Evolutionary conservation across 495 filamentous ascomycete genomes (phyloP), one percentile per base, ranked within the genome.

Genomic region (Aspergillus homomorphus): DNA sequence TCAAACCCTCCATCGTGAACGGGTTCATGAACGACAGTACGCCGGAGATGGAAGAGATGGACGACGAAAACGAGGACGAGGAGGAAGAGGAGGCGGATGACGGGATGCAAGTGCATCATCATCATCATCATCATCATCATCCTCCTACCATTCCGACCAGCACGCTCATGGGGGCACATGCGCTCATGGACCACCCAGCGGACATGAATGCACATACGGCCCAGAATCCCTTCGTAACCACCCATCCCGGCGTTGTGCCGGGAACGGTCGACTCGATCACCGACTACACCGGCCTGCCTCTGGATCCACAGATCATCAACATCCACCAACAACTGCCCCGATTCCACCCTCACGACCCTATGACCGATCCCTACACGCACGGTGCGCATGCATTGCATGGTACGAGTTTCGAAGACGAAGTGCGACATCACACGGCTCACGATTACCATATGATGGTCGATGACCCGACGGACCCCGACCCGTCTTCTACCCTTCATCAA

Each of bases 1-100:
- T 84, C 58, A 92, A 91, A 66, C 66, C 72, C 5, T 78, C 84
- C 0, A 55, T 69, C 14, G 61, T 68, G 9, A 72, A 70, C 33
- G 67, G 63, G 6, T 53, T 56, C n/a, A 70, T 56, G 51, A 59
- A 67, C 16, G 73, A 72, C 4, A 71, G 73, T 26, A 51, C 51
- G 2, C 62, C 66, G 14, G 63, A 62, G 59, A 68, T 20, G 67
- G 67, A 68, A 7, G 59, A 65, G 24, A 42, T 24, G 48, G 45
- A 43, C 21, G 22, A 51, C 33, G 30, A 45, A 42, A 28, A 50
- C 6, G 41, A 54, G 41, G 44, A 53, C 5, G 24, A 26, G 9
- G 48, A 51, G 16, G 22, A 26, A 2, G 38, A 16, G 19, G 49
- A 64, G 48, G 38, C 21, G 30, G 55, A 55, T 18, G 14, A 7